These are phyloP conservation scores for Colletotrichum truncatum DNA, from an alignment of 2,329 filamentous ascomycete genomes.

Conservation along the genomic window DNA sequence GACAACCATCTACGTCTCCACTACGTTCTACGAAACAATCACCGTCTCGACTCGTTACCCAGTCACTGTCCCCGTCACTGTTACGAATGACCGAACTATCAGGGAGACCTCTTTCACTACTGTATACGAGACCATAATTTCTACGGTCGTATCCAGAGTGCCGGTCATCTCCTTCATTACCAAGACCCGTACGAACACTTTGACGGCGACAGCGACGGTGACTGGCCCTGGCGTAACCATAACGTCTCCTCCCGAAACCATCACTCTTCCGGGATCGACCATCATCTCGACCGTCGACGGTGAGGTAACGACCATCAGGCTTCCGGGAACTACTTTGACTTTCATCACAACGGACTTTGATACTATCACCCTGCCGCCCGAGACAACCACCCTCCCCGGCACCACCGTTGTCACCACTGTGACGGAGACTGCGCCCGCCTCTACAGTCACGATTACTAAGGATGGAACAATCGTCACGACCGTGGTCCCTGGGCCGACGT, in stretches of 20 bases:
- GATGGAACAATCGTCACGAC: slow-evolving; percentile 41
- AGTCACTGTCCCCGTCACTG: slow-evolving; percentile 31
- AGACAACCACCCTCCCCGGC: slow-evolving; percentile 35
- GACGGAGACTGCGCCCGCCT: slow-evolving; percentile 37
- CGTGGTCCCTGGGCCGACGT: slow-evolving; percentile 35
- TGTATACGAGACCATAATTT: neutral
- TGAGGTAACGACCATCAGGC: slow-evolving; percentile 31
- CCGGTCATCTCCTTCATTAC: slow-evolving; percentile 15
- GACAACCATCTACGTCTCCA: slow-evolving; percentile 21
- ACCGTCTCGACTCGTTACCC: slow-evolving; percentile 30
- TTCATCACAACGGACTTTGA: slow-evolving; percentile 7
- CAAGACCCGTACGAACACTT: neutral
- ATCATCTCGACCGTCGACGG: slow-evolving; percentile 37
- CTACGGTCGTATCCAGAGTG: slow-evolving; percentile 6
- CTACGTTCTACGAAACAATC: slow-evolving; percentile 26
- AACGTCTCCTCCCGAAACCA: neutral
- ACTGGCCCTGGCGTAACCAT: neutral
- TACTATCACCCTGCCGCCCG: slow-evolving; percentile 31
- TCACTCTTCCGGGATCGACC: slow-evolving; percentile 34
- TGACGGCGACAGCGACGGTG: neutral
- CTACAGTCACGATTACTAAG: slow-evolving; percentile 42
- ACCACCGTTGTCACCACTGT: slow-evolving; percentile 44
- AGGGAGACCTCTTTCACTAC: slow-evolving; percentile 19
- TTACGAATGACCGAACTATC: slow-evolving; percentile 22
- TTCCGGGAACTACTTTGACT: slow-evolving; percentile 24